Evolutionary conservation across 495 filamentous ascomycete species (phyloP), one percentile per base, ranked within the genome.

Genomic region (Aspergillus cristatus): DNA sequence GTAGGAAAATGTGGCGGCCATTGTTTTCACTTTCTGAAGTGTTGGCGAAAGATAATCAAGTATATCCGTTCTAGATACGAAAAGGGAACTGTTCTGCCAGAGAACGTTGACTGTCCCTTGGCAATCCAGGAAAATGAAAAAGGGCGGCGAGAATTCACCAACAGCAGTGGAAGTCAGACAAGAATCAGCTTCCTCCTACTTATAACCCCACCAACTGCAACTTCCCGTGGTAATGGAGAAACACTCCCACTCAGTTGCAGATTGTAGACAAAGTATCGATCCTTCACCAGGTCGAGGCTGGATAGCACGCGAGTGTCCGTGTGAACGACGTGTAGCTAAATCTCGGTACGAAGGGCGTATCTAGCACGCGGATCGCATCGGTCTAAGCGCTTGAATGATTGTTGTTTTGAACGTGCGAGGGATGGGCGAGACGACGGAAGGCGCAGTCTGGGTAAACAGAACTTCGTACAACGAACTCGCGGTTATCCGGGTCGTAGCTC

Each of bases 1-100:
- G 63, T 98, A 98, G 29, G 91, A 95, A 61, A 95, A 93, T 38
- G 58, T 56, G 48, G 64, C 43, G 24, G 60, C 54, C 60, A 64
- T 64, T n/a, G n/a, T n/a, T 43, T 42, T 53, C 30, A 38, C 40
- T 42, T 30, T 12, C 12, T 30, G 28, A 30, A n/a, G 13, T 18
- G 32, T 17, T 17, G 12, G 32, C 18, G 20, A 39, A 14, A 28
- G 20, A 29, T 26, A 40, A 35, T 45, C 40, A 49, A 42, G 41
- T 38, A 47, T 45, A 47, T 39, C 43, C 31, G 44, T 43, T 35
- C 32, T 51, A 32, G 31, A 41, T 20, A 29, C 24, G 24, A 17
- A n/a, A 34, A 42, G 22, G 30, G 17, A 17, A 20, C 10, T 43
- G 49, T 45, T 64, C 50, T 57, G 41, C 55, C 57, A 49, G 34